These are phyloP conservation scores for Triticum aestivum DNA, from an alignment of 176 grass and related monocot genomes.

Conservation along the genomic window IWGSC_CS_RefSeq_v2.1 NC_057797.1:766956514-766957013, in stretches of 20 bases:
- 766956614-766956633: not conserved
- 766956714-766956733: constrained; percentile 10
- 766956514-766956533: not conserved
- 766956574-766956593: not conserved
- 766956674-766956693: not conserved
- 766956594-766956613: not conserved
- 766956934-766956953: constrained; percentile 93
- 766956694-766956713: constrained; percentile 12
- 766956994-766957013: constrained; percentile 88
- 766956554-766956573: not conserved
- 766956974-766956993: constrained; percentile 78
- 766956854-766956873: constrained; percentile 89
- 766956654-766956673: not conserved
- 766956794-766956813: constrained; percentile 14
- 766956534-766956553: not conserved
- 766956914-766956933: constrained; percentile 61
- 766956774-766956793: constrained; percentile 44
- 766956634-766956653: not conserved
- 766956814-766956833: constrained; percentile 35
- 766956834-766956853: constrained; percentile 43
- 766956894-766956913: constrained; percentile 83
- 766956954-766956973: constrained; percentile 74
- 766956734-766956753: not conserved
- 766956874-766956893: constrained; percentile 97
- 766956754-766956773: constrained; percentile 60